Evolutionary conservation across 1,284 basidiomycete genomes (phyloP), one percentile per base, ranked within the genome.

Genomic region (Fomitiporia mediterranea): DNA sequence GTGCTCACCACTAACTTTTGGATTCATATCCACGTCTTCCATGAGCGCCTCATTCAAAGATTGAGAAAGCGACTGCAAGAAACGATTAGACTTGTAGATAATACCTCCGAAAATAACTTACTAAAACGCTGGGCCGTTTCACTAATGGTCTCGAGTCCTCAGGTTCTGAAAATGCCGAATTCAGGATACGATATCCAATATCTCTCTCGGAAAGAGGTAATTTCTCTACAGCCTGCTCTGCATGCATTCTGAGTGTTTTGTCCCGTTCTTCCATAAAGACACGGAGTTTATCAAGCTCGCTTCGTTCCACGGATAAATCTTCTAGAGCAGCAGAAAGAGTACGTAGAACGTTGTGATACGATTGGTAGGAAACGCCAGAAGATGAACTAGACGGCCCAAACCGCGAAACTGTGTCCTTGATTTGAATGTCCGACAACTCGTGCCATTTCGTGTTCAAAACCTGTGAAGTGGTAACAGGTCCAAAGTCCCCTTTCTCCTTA

Each of bases 361-460:
- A 83, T 62, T 86, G 77, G n/a, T 61, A 66, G 4, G 76, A 65
- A 2, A 68, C 65, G 42, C 80, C 74, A 3, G 76, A 72, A 1
- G 77, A 76, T 0, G 80, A 74, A 28, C 76, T 70, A 3, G 72
- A 63, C 6, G 65, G 58, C 51, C 70, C 64, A 28, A 83, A 67
- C 17, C 68, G 69, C 0, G 83, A 76, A 17, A 91, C 77, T 1
- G 79, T 75, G 5, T 75, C 70, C 60, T 84, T 79, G 42, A 91
- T 84, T 1, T 78, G 82, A 49, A 86, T 79, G 67, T 90, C 86
- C 1, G 84, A 81, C 62, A 81, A 82, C 43, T 82, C 78, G 64
- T 89, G 84, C 85, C 86, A 89, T 64, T 74, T 78, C 4, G 80
- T 84, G 2, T 74, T 71, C 17, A 89, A 72, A 15, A 89, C 74